Evolutionary conservation across 2,329 filamentous ascomycete genomes (phyloP).

Genomic region (Alternaria brassicae): DNA sequence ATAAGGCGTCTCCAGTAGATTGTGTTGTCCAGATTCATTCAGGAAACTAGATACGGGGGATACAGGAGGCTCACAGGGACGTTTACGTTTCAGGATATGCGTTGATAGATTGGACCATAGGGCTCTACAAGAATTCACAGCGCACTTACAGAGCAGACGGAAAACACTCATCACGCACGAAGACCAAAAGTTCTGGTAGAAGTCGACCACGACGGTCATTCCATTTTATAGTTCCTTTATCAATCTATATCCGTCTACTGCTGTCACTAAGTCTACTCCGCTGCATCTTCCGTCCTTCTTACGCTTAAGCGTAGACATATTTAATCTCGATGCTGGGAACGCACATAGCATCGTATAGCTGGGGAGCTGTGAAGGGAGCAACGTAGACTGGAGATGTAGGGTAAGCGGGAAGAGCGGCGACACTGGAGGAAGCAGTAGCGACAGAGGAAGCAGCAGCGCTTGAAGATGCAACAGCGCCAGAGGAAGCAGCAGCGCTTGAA

Average conservation of each 20-base stretch:
- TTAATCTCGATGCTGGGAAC: slow-evolving; percentile 24
- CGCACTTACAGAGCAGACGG: slow-evolving; percentile 23
- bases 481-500: slow-evolving; percentile 7
- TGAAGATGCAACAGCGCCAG: slow-evolving; percentile 3
- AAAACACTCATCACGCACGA: slow-evolving; percentile 27
- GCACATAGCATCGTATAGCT: slow-evolving; percentile 25
- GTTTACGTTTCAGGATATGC: slow-evolving; percentile 13
- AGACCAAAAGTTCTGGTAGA: slow-evolving; percentile 26
- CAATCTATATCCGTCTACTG: slow-evolving; percentile 25
- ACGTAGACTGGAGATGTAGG: slow-evolving; percentile 31
- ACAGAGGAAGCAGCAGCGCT: neutral
- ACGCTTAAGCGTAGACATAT: slow-evolving; percentile 30
- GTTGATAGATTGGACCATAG: slow-evolving; percentile 10
- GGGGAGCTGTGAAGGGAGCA: slow-evolving; percentile 27
- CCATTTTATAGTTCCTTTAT: slow-evolving; percentile 25
- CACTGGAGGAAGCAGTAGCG: slow-evolving; percentile 12
- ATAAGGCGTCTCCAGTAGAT: slow-evolving; percentile 10
- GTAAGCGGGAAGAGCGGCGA: slow-evolving; percentile 25
- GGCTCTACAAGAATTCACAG: slow-evolving; percentile 21
- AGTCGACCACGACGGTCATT: slow-evolving; percentile 21
- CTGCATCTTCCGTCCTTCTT: slow-evolving; percentile 27
- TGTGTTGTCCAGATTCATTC: slow-evolving; percentile 16
- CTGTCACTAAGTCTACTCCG: slow-evolving; percentile 26
- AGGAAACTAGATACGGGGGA: slow-evolving; percentile 9
- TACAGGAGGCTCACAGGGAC: slow-evolving; percentile 11